Evolutionary conservation across 2,329 filamentous ascomycete species (phyloP).

Genomic region (Aspergillus alliaceus): DNA sequence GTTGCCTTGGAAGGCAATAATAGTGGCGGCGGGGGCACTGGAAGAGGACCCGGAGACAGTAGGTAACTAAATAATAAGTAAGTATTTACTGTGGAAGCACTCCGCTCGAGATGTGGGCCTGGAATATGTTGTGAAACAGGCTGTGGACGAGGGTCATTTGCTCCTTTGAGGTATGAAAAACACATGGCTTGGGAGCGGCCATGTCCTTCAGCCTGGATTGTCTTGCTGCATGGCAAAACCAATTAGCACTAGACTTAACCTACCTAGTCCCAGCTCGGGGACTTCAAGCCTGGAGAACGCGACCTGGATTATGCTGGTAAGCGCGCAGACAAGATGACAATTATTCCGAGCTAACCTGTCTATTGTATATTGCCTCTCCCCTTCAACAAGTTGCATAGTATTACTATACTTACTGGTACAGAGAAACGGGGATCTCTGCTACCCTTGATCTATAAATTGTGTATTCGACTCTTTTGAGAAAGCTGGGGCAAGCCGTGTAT

Average conservation of each 20-base stretch:
- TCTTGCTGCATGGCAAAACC: neutral
- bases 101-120: neutral
- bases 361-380: too few species aligned
- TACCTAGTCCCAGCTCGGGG: neutral
- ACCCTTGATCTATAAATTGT: too few species aligned
- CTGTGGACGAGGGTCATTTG: neutral
- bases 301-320: neutral
- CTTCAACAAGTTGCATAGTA: too few species aligned
- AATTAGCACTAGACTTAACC: neutral
- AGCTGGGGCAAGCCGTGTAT: too few species aligned
- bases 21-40: neutral
- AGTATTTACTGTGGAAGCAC: neutral
- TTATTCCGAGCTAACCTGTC: too few species aligned
- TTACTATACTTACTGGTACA: too few species aligned
- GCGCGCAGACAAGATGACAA: neutral
- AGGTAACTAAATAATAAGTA: too few species aligned
- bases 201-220: neutral
- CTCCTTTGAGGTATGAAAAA: neutral
- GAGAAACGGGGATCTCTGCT: too few species aligned
- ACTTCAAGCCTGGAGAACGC: neutral
- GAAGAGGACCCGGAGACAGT: too few species aligned
- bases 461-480: too few species aligned
- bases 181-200: neutral
- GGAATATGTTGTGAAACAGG: neutral
- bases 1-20: neutral